Evolutionary conservation across 1,284 basidiomycete species (phyloP).

Genomic region (Moesziomyces antarcticus): DNA sequence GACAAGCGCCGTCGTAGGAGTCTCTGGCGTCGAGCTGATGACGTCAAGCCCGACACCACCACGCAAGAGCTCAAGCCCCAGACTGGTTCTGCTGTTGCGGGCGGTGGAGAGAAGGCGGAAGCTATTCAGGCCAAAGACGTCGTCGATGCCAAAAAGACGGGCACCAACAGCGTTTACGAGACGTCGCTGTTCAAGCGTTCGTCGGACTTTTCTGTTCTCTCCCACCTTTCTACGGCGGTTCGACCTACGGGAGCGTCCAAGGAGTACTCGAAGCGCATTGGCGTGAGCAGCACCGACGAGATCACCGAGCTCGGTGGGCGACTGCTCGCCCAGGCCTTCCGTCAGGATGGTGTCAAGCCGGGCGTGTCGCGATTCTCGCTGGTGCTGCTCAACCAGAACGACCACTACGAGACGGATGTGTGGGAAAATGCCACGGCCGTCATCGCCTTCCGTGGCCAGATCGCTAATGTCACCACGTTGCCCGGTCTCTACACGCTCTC

Average conservation of each 20-base stretch:
- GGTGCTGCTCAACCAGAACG: slow-evolving; percentile 52
- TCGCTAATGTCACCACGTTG: slow-evolving; percentile 32
- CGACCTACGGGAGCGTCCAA: slow-evolving; percentile 25
- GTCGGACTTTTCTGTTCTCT: slow-evolving; percentile 40
- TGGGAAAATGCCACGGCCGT: slow-evolving; percentile 25
- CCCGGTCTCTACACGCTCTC: slow-evolving; percentile 39
- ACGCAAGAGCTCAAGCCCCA: not conserved
- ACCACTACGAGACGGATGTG: slow-evolving; percentile 45
- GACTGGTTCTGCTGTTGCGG: not conserved
- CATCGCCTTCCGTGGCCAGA: slow-evolving; percentile 35
- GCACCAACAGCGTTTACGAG: slow-evolving; percentile 5
- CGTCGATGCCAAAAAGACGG: slow-evolving; percentile 33
- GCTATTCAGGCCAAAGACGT: slow-evolving; percentile 13
- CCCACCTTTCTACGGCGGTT: slow-evolving; percentile 45
- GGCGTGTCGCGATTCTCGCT: slow-evolving; percentile 40
- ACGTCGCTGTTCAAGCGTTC: slow-evolving; percentile 33
- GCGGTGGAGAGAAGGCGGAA: not conserved
- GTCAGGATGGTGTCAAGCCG: slow-evolving; percentile 31
- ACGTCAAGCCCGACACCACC: not conserved
- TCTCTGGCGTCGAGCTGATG: not conserved
- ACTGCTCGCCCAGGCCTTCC: slow-evolving; percentile 39
- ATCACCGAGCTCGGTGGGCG: slow-evolving; percentile 22
- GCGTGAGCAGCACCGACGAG: slow-evolving; percentile 45
- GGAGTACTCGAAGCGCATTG: slow-evolving; percentile 33
- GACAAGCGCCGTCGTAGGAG: not conserved